Evolutionary conservation across 2,329 filamentous ascomycete species (phyloP), one percentile per base, ranked within the genome.

Genomic region (Botrytis sinoallii): DNA sequence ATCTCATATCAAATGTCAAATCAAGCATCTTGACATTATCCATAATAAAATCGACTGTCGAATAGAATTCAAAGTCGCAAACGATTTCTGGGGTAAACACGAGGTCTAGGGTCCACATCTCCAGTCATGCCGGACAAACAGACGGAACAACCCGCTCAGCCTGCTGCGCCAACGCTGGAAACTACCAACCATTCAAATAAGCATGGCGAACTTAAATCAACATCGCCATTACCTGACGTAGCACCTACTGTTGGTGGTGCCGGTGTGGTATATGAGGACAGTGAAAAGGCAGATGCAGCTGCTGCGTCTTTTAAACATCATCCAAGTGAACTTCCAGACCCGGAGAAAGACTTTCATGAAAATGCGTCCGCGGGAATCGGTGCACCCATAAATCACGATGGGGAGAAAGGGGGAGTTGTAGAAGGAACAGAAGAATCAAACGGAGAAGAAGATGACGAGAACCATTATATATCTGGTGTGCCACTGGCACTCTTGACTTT

Each of bases 401-500:
- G 52, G 22, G 55, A 61, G 32, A 72, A 73, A 14, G 48, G n/a
- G 16, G 52, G 48, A 52, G 52, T 40, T 40, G 40, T 57, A 52
- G 59, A 40, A 38, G 73, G 29, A 57, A 55, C 71, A 20, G 63
- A 70, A 55, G 74, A 64, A 14, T 60, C 72, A 14, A 59, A 20
- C 22, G 72, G 75, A 44, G 72, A 76, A 25, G 76, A 74, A 5
- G 78, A 79, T 6, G 77, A 77, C 32, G 73, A 76, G 32, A 69
- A 72, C 46, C 76, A 78, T 18, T 81, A 79, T 74, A 78, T 80
- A 25, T 75, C 74, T 22, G 78, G 77, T 16, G 46, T 79, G 22
- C 76, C 78, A 71, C 72, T 82, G 16, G 77, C 78, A 63, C 81
- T 86, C 73, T 84, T 88, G 72, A 82, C 86, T 29, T 76, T 86